Evolutionary conservation across 176 grass and related monocot genomes (phyloP).

Genomic region (Rhynchospora breviuscula): DNA sequence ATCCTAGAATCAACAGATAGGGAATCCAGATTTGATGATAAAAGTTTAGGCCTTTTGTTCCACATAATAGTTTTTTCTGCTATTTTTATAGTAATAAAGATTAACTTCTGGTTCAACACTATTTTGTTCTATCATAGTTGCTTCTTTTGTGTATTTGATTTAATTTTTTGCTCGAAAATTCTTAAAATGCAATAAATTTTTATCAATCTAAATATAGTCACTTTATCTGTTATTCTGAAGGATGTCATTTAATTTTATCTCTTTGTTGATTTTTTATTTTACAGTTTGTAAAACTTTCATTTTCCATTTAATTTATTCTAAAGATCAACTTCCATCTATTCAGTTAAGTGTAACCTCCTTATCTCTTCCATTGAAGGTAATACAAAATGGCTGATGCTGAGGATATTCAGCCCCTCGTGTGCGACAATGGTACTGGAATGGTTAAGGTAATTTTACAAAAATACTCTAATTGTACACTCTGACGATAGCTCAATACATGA

Average conservation of each 20-base stretch:
- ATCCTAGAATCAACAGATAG: background rate
- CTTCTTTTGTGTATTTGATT: background rate
- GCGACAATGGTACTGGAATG: conserved; percentile 50
- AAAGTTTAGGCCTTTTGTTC: background rate
- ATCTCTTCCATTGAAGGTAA: background rate
- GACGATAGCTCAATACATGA: background rate
- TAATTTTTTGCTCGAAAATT: background rate
- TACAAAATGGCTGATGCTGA: conserved; percentile 32
- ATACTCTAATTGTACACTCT: background rate
- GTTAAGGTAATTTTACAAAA: conserved; percentile 31
- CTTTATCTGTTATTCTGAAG: background rate
- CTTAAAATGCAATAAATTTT: background rate
- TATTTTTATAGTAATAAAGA: background rate
- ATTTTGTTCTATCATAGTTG: background rate
- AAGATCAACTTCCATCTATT: background rate
- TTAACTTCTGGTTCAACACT: background rate
- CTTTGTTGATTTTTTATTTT: background rate
- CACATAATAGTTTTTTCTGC: background rate
- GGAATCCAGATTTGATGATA: background rate
- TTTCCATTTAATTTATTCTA: background rate
- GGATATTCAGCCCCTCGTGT: conserved; percentile 48
- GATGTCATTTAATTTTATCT: conserved; percentile 3
- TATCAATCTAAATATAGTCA: background rate
- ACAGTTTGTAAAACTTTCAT: background rate
- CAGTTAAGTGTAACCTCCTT: background rate